A percentile compares a stretch with the other conserved stretches of the same genome.
Conservation (phyloP, 2,329 filamentous ascomycete species). For the Aphanocladium album region DNA sequence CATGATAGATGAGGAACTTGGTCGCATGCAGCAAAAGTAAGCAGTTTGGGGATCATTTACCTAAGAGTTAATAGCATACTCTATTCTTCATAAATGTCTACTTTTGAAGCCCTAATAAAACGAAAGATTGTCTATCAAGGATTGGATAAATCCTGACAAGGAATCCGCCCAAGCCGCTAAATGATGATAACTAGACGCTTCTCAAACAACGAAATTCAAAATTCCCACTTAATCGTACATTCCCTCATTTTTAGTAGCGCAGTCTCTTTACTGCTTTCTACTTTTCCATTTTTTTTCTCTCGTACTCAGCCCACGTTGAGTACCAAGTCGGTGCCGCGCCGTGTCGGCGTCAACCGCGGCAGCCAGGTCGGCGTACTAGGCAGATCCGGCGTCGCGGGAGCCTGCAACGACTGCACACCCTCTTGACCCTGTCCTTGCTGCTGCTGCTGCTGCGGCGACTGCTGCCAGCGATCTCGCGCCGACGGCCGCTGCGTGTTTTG, state of each 20-base stretch:
- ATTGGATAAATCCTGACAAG: background rate
- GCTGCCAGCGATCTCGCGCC: slow-evolving; percentile 14
- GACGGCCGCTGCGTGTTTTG: background rate
- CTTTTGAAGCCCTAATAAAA: background rate
- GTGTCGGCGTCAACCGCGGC: slow-evolving; percentile 61
- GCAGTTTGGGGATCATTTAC: background rate
- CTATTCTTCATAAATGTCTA: background rate
- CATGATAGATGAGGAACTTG: slow-evolving; percentile 2
- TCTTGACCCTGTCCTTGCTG: slow-evolving; percentile 7
- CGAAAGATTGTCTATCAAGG: slow-evolving; percentile 1
- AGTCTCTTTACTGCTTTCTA: no score
- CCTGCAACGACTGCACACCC: background rate
- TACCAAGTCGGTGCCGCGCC: slow-evolving; percentile 61
- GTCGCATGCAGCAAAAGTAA: background rate
- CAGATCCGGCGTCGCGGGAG: slow-evolving; percentile 21
- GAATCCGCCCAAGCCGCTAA: background rate
- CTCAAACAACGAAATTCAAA: slow-evolving; percentile 4
- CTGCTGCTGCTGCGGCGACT: slow-evolving; percentile 10
- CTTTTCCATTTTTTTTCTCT: background rate
- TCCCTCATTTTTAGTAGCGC: no score
- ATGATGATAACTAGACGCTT: background rate
- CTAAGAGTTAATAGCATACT: background rate
- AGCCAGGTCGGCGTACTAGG: slow-evolving; percentile 54
- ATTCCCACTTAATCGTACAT: slow-evolving; percentile 5
- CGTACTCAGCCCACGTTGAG: slow-evolving; percentile 44